Evolutionary conservation across 208 protist genomes (phyloP), one percentile per base, ranked within the genome.

Genomic region (Crithidia acanthocephali): DNA sequence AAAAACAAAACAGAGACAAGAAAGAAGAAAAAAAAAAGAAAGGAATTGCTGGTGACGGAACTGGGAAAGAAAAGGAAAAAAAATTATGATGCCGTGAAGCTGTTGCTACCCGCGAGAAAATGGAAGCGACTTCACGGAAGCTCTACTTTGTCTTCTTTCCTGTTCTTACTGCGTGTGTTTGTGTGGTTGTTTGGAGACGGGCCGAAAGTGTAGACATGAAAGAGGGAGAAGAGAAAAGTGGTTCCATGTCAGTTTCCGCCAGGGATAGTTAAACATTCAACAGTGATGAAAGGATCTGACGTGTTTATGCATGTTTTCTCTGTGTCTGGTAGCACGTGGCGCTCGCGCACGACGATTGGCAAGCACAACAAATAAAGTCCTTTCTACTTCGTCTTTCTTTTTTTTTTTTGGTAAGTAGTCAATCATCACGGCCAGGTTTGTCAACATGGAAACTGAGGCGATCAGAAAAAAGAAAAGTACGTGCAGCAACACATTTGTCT

Each of bases 321-420:
- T n/a, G n/a, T n/a, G n/a, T n/a, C n/a, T n/a, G n/a, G n/a, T n/a
- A n/a, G n/a, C n/a, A n/a, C n/a, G n/a, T n/a, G n/a, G n/a, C n/a
- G n/a, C n/a, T n/a, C n/a, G n/a, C n/a, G n/a, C n/a, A n/a, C n/a
- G n/a, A n/a, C n/a, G n/a, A n/a, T n/a, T 13, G 37, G 37, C 37
- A 44, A 44, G n/a, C n/a, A 44, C 37, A 44, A 44, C 37, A 44
- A 13, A 44, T 44, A n/a, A n/a, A n/a, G n/a, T n/a, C n/a, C n/a
- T n/a, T n/a, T n/a, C n/a, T n/a, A n/a, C 37, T 69, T 79, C 32
- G 61, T 73, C 42, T 55, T 64, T 25, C 30, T 63, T 42, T 32
- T 63, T 52, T 37, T 78, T 32, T 59, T 72, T 51, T 40, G 66
- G 13, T 44, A 44, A 44, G 37, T n/a, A n/a, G n/a, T n/a, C n/a